phyloP scores from a whole-genome alignment of 371 early-diverging fungal genomes.

The Coemansia sp. region DNA sequence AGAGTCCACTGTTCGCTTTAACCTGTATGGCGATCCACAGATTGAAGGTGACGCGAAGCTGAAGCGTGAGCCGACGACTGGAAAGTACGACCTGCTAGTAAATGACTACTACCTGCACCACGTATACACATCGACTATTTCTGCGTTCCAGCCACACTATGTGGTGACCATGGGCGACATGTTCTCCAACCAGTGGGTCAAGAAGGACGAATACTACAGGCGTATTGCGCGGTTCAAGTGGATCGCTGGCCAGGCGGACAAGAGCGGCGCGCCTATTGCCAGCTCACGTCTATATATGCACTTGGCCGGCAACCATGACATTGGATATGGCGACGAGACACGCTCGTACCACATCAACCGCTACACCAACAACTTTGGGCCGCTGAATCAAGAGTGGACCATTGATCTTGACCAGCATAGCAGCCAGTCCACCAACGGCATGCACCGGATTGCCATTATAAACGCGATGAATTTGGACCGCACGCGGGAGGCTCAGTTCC shows the following conservation, averaged over 20 bases:
- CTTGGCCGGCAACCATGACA: conserved; percentile 60
- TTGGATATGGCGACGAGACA: conserved; percentile 58
- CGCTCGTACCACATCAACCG: conserved; percentile 50
- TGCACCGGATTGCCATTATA: conserved; percentile 42
- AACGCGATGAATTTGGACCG: conserved; percentile 58
- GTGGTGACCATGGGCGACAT: conserved; percentile 56
- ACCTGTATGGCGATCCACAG: conserved; percentile 59
- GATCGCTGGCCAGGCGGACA: conserved; percentile 47
- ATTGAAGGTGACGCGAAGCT: conserved; percentile 61
- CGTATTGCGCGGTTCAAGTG: conserved; percentile 54
- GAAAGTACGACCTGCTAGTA: conserved; percentile 52
- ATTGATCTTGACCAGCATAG: conserved; percentile 3
- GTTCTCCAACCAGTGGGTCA: conserved; percentile 59
- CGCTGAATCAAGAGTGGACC: conserved; percentile 43
- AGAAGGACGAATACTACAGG: conserved; percentile 51
- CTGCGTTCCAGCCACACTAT: conserved; percentile 52
- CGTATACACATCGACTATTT: conserved; percentile 53
- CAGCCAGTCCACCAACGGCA: neutral
- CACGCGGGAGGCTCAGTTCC: conserved; percentile 50
- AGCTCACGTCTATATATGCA: conserved; percentile 31
- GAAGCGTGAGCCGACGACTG: conserved; percentile 52
- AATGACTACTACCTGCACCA: conserved; percentile 58
- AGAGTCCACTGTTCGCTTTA: conserved; percentile 45
- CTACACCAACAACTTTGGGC: conserved; percentile 54
- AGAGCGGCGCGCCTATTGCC: neutral